A percentile compares a stretch with the other conserved stretches of the same genome.
phyloP scores from a whole-genome alignment of 2,329 filamentous ascomycete species.

The Colletotrichum lindemuthianum region DNA sequence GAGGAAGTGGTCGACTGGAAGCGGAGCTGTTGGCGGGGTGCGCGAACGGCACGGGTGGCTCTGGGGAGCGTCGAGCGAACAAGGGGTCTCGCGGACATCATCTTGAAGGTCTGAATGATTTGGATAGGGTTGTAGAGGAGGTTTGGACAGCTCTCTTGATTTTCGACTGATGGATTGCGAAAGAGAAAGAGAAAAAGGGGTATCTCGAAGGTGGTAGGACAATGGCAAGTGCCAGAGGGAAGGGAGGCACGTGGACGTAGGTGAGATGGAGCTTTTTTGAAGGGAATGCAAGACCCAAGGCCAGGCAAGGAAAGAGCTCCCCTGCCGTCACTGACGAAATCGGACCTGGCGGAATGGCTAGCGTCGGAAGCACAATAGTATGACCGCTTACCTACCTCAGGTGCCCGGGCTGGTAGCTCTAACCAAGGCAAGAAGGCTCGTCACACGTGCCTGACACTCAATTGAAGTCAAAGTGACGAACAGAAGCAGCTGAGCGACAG shows the following conservation, averaged over 20 bases:
- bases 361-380: not conserved
- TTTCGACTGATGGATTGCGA: not conserved
- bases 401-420: not conserved
- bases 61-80: constrained; percentile 42
- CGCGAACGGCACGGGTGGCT: constrained; percentile 41
- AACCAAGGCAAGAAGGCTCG: constrained; percentile 6
- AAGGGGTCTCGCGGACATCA: constrained; percentile 46
- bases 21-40: constrained; percentile 45
- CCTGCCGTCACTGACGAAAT: no score
- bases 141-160: not conserved
- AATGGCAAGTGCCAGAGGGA: not conserved
- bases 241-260: not conserved
- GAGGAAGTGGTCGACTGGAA: constrained; percentile 53
- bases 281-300: not conserved
- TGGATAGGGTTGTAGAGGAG: not conserved
- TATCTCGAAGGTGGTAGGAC: constrained; percentile 1
- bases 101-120: constrained; percentile 27
- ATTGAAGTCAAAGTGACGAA: constrained; percentile 27
- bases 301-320: not conserved
- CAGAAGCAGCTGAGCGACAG: not conserved
- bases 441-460: constrained; percentile 9
- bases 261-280: constrained; percentile 19
- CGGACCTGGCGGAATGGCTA: not conserved
- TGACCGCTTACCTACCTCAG: no score
- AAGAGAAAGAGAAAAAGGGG: not conserved